Evolutionary conservation across 1,139 yeast genomes (phyloP), one percentile per base, ranked within the genome.

Genomic region (Geotrichum bryndzae): DNA sequence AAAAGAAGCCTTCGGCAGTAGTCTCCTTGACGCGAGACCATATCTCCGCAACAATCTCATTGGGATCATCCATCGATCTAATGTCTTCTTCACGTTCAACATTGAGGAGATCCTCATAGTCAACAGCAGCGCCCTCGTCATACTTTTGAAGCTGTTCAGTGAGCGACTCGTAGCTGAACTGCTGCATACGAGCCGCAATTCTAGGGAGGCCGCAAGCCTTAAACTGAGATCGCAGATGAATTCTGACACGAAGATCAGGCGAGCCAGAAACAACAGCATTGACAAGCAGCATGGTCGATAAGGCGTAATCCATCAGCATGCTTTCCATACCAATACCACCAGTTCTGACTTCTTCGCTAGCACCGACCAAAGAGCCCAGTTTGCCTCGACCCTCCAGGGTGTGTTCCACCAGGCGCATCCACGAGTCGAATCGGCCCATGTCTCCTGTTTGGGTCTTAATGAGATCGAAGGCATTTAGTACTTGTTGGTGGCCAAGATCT

Each of bases 321-420:
- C 84, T 84, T 70, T 91, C 97, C 53, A 86, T 82, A 2, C 79
- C 76, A 1, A 81, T 72, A 0, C 90, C 90, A 10, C 84, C 80
- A 15, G 83, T 78, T 65, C 85, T 85, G 61, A 86, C 80, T 67
- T 94, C 98, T n/a, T 88, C 96, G 65, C 92, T 86, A 0, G 97
- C 96, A 1, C 97, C 97, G 8, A 94, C 98, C 68, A 87, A 76
- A 0, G 97, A 89, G 18, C 97, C 96, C 80, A 88, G 80, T 68
- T 85, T 87, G 13, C 98, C 98, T 67, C 94, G 81, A 1, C 97
- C 97, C 65, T 88, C 92, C 59, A 94, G 72, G 0, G 96, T 86
- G 62, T 84, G 82, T 62, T 84, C 88, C 3, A 90, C 87, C 11
- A 87, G 78, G 67, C 82, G 79, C 60, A 92, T 73, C 98, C 98